phyloP scores from a whole-genome alignment of 257 asterid genomes.

The Solanum sitiens region DNA sequence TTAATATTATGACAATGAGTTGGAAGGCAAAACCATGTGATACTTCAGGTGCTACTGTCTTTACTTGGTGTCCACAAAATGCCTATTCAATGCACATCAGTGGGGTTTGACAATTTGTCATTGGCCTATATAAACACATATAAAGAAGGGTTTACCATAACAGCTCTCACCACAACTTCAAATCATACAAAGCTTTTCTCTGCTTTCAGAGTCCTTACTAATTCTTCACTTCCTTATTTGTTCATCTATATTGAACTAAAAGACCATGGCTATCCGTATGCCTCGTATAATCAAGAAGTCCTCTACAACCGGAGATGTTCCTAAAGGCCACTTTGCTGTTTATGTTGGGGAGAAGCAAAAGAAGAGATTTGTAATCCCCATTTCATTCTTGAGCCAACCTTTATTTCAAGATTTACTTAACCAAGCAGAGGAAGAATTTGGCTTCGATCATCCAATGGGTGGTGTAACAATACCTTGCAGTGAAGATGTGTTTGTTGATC shows the following conservation, averaged over 20 bases:
- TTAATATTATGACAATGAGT: not conserved
- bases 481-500: conserved; percentile 16
- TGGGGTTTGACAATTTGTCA: not conserved
- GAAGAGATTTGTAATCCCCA: conserved; percentile 17
- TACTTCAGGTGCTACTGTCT: not conserved
- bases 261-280: not conserved
- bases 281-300: not conserved
- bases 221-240: not conserved
- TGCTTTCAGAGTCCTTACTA: not conserved
- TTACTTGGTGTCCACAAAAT: not conserved
- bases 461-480: conserved; percentile 19
- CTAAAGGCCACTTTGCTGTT: conserved; percentile 19
- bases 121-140: not conserved
- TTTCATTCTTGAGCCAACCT: conserved; percentile 17
- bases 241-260: not conserved
- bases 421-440: conserved; percentile 20
- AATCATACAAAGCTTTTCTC: not conserved
- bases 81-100: not conserved
- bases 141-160: not conserved
- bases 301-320: not conserved
- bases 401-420: conserved; percentile 11
- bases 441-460: conserved; percentile 23
- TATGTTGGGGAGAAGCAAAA: conserved; percentile 19
- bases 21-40: conserved; percentile 1
- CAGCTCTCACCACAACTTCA: not conserved